Base-by-base conservation (phyloP, 2,329 filamentous ascomycete species). In the Capronia coronata region DNA sequence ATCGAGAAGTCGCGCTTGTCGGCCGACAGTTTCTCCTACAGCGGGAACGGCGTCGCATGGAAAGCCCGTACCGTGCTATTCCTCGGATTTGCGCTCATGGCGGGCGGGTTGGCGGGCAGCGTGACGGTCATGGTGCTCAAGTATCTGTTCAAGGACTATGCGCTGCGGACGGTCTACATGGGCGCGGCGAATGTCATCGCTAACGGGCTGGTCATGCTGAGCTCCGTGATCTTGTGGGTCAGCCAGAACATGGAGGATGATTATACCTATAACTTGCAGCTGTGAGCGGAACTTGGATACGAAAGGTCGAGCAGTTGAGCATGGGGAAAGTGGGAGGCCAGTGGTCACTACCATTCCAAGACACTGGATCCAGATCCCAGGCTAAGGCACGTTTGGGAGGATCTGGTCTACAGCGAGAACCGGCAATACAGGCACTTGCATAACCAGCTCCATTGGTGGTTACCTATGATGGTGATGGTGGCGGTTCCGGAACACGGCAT, bases 181-280 rank as follows among this genome's bases (percentile, higher is more conserved):
- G 82, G 82, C 2, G 76, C 83, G 41, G 79, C 80, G 6, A 84
- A 84, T 63, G 76, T 84, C 29, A 67, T 83, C 60, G 77, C 78
- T 1, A 85, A 85, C 67, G 75, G 70, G 9, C 58, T 83, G 63
- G 74, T 85, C 43, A 85, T 84, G 80, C 64, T 84, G 57, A 84
- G 81, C 79, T 83, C 67, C 62, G 73, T 69, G 42, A 77, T 84
- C 30, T 74, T 85, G 27, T 85, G 82, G 82, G 74, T 85, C 22
- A 80, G 79, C 44, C 82, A 85, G 71, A 85, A 84, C 61, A 83
- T 85, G 69, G 82, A 85, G 65, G 82, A 85, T 60, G 82, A 84
- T 61, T 85, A 84, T 64, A 83, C 80, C 23, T 85, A 85, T 66
- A 84, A 80, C 61, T 68, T 85, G 54, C 78, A 80, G 43, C 73